Conservation (phyloP, 2,329 filamentous ascomycete genomes). For the Tolypocladium album region DNA sequence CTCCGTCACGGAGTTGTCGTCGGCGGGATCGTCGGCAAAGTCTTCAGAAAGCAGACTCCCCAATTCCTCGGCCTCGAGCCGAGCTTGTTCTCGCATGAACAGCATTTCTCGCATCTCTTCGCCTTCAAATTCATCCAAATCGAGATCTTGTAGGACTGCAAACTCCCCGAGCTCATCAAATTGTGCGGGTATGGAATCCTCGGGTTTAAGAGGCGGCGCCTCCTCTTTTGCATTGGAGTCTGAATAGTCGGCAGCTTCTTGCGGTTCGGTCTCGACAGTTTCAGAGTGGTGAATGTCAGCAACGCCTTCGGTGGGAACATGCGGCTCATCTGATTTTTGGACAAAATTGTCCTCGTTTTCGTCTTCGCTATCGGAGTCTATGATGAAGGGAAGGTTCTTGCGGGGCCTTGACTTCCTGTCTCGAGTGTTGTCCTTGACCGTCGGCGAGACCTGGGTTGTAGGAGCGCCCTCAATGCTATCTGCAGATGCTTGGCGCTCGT, state of each 20-base stretch:
- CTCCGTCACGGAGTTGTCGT: slow-evolving; percentile 18
- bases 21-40: slow-evolving; percentile 18
- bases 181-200: slow-evolving; percentile 19
- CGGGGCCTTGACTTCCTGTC: slow-evolving; percentile 11
- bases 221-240: neutral
- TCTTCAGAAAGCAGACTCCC: slow-evolving; percentile 27
- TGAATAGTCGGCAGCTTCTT: neutral
- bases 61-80: slow-evolving; percentile 49
- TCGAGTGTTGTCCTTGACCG: slow-evolving; percentile 11
- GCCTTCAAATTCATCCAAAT: slow-evolving; percentile 40
- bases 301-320: neutral
- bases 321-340: neutral
- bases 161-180: slow-evolving; percentile 24
- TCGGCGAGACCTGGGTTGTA: slow-evolving; percentile 10
- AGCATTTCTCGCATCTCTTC: slow-evolving; percentile 56
- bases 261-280: neutral
- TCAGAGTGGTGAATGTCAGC: neutral
- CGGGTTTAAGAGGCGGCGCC: neutral
- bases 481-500: slow-evolving; percentile 6
- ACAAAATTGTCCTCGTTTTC: slow-evolving; percentile 10
- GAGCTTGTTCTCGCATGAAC: slow-evolving; percentile 68
- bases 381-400: slow-evolving; percentile 47
- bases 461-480: neutral
- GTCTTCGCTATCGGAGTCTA: slow-evolving; percentile 53
- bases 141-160: slow-evolving; percentile 45